Evolutionary conservation across 352 stramenopile species (phyloP), one percentile per base, ranked within the genome.

Genomic region (Phytophthora aleatoria): DNA sequence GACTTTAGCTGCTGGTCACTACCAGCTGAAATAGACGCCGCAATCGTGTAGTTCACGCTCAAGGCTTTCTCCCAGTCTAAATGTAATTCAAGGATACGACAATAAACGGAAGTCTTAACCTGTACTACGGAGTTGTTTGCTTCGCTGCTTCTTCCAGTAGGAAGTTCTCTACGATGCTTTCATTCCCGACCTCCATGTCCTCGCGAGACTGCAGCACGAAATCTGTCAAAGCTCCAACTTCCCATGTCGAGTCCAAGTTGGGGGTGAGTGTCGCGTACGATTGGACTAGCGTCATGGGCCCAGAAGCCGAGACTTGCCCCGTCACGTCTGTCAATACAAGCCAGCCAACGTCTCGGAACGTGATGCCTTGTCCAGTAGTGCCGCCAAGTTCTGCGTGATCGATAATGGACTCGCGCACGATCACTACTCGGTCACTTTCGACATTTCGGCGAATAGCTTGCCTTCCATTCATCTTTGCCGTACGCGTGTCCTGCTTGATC

Each of bases 181-280:
- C 61, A 20, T 68, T 74, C 3, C 55, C 61, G 11, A 53, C 27
- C n/a, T 74, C 67, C 27, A 74, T 64, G 1, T 74, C 50, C 57
- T 48, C 33, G 3, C 67, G 61, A 2, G 61, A 71, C 24, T 67
- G 55, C 13, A 86, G 50, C 30, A 81, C 73, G 57, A 86, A 82
- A 13, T 84, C 69, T 3, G 73, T 86, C 33, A 86, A 38, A 0
- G 72, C 43, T 10, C 67, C 69, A 9, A 81, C 63, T 47, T 79
- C 61, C 48, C 73, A 69, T 27, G 76, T 64, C 5, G 68, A 43
- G 41, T 73, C 55, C 11, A 78, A 61, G 54, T 69, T 52, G 8
- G 56, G 67, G 3, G 61, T 67, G 16, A 74, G 15, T 1, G 67
- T 62, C 16, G 65, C 67, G 47, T 69, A 80, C 31, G 68, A 60